Evolutionary conservation across 2,329 filamentous ascomycete genomes (phyloP).

Genomic region (Fusarium dimerum): DNA sequence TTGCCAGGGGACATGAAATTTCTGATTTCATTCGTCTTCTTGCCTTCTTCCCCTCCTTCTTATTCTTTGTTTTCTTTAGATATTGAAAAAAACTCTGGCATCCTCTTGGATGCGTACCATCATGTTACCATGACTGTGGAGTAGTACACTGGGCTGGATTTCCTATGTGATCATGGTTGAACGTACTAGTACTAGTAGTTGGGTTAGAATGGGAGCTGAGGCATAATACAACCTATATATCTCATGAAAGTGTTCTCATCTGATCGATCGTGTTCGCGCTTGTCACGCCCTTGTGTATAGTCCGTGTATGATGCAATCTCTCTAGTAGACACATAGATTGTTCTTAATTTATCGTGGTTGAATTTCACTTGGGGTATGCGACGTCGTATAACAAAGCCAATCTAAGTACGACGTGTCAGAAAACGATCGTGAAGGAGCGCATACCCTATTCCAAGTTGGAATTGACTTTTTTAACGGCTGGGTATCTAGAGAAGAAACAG

Average conservation of each 20-base stretch:
- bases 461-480: neutral
- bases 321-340: too few relatives aligned
- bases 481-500: too few relatives aligned
- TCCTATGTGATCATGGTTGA: slow-evolving; percentile 10
- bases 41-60: slow-evolving; percentile 6
- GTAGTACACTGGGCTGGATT: slow-evolving; percentile 7
- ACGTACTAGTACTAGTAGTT: neutral
- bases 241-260: neutral
- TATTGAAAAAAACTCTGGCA: slow-evolving; percentile 19
- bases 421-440: neutral
- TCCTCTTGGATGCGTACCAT: slow-evolving; percentile 13
- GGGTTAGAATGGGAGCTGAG: neutral
- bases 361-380: neutral
- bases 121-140: slow-evolving; percentile 27
- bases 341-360: too few relatives aligned
- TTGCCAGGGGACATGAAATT: slow-evolving; percentile 6
- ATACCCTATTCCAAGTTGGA: neutral
- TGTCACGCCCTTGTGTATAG: neutral
- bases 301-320: too few relatives aligned
- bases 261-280: neutral
- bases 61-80: slow-evolving; percentile 24
- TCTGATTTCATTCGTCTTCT: slow-evolving; percentile 11
- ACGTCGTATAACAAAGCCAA: neutral
- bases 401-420: neutral
- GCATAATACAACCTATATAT: neutral